These are phyloP conservation scores for Termitomyces sp. DNA, from an alignment of 768 basidiomycete genomes.

Conservation along the genomic window DNA sequence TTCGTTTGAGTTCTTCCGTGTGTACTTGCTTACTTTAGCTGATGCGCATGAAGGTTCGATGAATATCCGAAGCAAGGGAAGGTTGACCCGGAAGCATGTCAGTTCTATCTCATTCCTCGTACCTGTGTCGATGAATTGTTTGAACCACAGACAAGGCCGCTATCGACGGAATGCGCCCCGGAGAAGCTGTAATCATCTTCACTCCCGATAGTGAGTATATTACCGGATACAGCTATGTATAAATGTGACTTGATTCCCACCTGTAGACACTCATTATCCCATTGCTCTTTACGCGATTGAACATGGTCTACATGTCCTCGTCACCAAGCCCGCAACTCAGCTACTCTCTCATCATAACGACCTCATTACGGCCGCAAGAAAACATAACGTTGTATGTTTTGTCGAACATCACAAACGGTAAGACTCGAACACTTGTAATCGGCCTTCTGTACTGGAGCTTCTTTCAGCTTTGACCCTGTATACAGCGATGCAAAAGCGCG, in stretches of 20 bases:
- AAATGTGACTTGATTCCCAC: neutral
- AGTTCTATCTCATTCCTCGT: constrained; percentile 24
- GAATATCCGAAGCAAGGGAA: constrained; percentile 71
- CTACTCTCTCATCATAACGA: constrained; percentile 78
- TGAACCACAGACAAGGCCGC: constrained; percentile 68
- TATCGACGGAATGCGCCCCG: constrained; percentile 72
- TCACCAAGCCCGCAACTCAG: constrained; percentile 93
- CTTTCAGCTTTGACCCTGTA: constrained; percentile 74
- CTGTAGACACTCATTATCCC: constrained; percentile 73
- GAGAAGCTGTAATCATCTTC: constrained; percentile 90
- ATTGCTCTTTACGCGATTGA: constrained; percentile 88
- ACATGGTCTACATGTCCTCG: constrained; percentile 80
- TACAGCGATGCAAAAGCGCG: constrained; percentile 88
- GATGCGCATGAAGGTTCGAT: constrained; percentile 53
- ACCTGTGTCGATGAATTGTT: neutral
- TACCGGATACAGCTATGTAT: neutral
- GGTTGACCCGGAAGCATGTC: constrained; percentile 80
- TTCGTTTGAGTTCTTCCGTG: constrained; percentile 44
- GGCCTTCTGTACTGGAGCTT: neutral
- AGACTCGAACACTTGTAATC: constrained; percentile 9
- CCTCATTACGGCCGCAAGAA: constrained; percentile 71
- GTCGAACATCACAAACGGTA: constrained; percentile 95
- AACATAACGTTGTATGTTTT: constrained; percentile 82
- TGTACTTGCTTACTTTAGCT: neutral
- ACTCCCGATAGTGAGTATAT: constrained; percentile 76